phyloP scores from a whole-genome alignment of 805 yeast species.

The Candida anglica region DNA sequence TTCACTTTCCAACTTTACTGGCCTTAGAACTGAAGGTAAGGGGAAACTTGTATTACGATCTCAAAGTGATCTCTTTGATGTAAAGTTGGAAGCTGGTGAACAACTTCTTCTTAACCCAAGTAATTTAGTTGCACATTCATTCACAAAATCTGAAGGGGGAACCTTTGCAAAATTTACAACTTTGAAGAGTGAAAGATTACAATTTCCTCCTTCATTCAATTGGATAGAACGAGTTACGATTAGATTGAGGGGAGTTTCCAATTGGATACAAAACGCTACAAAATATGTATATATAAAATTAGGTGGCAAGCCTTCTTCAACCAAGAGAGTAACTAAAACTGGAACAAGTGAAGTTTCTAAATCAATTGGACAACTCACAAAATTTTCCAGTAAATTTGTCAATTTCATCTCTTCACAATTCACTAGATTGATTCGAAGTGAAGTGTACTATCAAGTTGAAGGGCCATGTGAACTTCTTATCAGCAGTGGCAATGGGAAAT shows the following conservation, averaged over 20 bases:
- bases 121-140: constrained; percentile 31
- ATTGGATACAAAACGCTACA: not conserved
- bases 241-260: not conserved
- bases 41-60: constrained; percentile 40
- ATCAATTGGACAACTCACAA: not conserved
- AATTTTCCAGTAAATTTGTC: not conserved
- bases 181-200: not conserved
- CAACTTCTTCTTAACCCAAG: constrained; percentile 34
- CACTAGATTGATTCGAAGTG: constrained; percentile 1
- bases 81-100: constrained; percentile 33
- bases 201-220: constrained; percentile 1
- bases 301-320: not conserved
- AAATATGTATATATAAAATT: not conserved
- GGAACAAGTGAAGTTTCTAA: not conserved
- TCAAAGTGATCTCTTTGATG: constrained; percentile 34
- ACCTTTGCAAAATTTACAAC: not conserved
- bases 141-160: not conserved
- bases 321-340: not conserved
- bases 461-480: constrained; percentile 26
- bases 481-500: constrained; percentile 11
- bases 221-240: not conserved
- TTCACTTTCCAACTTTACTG: constrained; percentile 15
- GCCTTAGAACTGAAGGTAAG: constrained; percentile 29
- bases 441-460: constrained; percentile 14
- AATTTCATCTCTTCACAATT: not conserved